Conservation (phyloP, 345 rosid species). For the Hibiscus syriacus region DNA sequence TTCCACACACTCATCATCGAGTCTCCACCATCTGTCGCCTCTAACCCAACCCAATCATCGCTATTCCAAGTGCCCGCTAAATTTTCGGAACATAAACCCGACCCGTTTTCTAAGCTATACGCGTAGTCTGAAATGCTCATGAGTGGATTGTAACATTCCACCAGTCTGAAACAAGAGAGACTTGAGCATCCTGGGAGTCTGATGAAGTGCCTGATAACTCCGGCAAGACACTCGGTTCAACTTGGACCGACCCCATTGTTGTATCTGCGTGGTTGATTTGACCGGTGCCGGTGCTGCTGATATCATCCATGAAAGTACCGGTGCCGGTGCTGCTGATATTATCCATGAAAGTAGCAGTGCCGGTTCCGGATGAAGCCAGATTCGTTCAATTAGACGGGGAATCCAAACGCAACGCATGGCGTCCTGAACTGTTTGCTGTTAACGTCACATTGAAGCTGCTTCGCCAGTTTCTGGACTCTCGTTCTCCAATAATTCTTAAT, state of each 20-base stretch:
- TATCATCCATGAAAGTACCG: no score
- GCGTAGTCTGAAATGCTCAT: not conserved
- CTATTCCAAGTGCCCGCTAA: not conserved
- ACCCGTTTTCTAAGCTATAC: not conserved
- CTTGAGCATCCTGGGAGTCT: not conserved
- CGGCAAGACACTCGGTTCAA: not conserved
- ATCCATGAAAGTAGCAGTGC: not conserved
- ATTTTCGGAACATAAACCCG: not conserved
- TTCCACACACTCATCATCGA: not conserved
- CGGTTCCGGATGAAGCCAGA: not conserved
- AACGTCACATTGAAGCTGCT: not conserved
- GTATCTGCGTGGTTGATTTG: not conserved
- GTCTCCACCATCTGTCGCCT: not conserved
- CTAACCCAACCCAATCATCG: no score
- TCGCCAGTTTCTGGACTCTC: not conserved
- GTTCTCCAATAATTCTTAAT: not conserved
- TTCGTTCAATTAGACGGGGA: not conserved
- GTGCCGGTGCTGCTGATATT: not conserved
- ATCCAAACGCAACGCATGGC: not conserved
- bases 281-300: no score
- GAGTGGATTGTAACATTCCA: not conserved
- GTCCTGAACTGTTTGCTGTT: not conserved
- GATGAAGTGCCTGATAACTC: not conserved
- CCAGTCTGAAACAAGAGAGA: not conserved
- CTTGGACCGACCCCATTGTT: not conserved